Base-by-base conservation (phyloP, 768 basidiomycete genomes). In the Mycena floridula region DNA sequence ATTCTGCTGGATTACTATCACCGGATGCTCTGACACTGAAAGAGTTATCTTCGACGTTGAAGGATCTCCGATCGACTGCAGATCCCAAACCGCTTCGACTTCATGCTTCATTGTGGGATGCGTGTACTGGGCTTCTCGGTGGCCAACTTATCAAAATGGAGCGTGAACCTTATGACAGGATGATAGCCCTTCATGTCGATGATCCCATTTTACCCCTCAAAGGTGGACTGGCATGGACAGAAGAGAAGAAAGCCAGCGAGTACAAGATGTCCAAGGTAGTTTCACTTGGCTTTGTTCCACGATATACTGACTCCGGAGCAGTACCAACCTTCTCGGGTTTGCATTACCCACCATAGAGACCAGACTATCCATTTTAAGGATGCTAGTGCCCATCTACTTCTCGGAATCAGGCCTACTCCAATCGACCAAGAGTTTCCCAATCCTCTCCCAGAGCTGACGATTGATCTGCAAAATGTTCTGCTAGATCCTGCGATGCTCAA, bases 331-430 rank as follows among this genome's bases (percentile, higher is more conserved):
- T 78, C 72, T 52, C 77, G 86, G 18, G 59, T 93, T 4, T 62
- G 88, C 16, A 59, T 86, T 3, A 85, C 84, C 0, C 68, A 67
- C 43, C 80, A 87, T 54, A 63, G 65, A 8, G 81, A 91, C 57
- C 65, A 81, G 16, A 74, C 72, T 4, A 63, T 93, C 16, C 76
- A 74, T 44, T 86, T 93, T 59, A 78, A 79, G 51, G 90, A 95
- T 59, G 60, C 82, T 32, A 89, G 87, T 43, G 72, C 79, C 4
- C 81, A 85, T 23, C 68, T 90, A 2, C 63, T 89, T 3, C 64
- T 77, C 26, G 62, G 64, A 37, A 55, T 66, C 4, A 60, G 63
- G 5, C 67, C 70, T 3, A 66, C 68, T 8, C 77, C 83, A 3
- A 59, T 89, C 2, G 62, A 72, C 21, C 67, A 73, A 43, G 71